Evolutionary conservation across 2,329 filamentous ascomycete genomes (phyloP), one percentile per base, ranked within the genome.

Genomic region (Penicillium polonicum): DNA sequence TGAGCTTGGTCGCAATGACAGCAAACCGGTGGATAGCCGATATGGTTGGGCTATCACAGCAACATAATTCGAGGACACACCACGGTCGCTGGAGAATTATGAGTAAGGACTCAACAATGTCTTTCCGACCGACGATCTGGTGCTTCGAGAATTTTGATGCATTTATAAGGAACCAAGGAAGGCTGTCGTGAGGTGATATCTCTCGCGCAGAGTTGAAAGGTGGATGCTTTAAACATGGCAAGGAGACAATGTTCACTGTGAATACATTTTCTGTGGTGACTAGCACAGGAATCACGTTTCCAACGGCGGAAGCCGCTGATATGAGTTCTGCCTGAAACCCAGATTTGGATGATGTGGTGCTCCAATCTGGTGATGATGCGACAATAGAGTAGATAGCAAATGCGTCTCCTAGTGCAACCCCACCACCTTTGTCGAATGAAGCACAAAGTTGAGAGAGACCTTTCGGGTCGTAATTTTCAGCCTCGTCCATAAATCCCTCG

Each of bases 311-410:
- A 27, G 46, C 46, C 7, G 46, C 33, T 15, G 33, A 36, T 9
- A 25, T 19, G 5, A 49, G 46, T 49, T 49, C 33, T 35, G 13
- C 33, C 21, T 13, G 23, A 27, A 38, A 17, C 10, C 12, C 10
- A 13, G 21, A n/a, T 38, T 27, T 10, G 6, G 21, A 38, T 9
- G 9, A 2, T 8, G 23, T 38, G 9, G 6, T 27, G 17, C 10
- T n/a, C 46, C 31, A 38, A 36, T 38, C 33, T 19, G 23, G 46
- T 10, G 46, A n/a, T 13, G 33, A 42, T 4, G 54, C 57, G 44
- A 57, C 54, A 42, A 59, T 12, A n/a, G 57, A 59, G n/a, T 59
- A 58, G 13, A 58, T 55, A 17, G 45, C 49, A 19, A 60, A 60
- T 3, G 50, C 17, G 42, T 60, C 55, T 8, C 39, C 42, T 17